Evolutionary conservation across 805 yeast genomes (phyloP), one percentile per base, ranked within the genome.

Genomic region (Yarrowia keelungensis): DNA sequence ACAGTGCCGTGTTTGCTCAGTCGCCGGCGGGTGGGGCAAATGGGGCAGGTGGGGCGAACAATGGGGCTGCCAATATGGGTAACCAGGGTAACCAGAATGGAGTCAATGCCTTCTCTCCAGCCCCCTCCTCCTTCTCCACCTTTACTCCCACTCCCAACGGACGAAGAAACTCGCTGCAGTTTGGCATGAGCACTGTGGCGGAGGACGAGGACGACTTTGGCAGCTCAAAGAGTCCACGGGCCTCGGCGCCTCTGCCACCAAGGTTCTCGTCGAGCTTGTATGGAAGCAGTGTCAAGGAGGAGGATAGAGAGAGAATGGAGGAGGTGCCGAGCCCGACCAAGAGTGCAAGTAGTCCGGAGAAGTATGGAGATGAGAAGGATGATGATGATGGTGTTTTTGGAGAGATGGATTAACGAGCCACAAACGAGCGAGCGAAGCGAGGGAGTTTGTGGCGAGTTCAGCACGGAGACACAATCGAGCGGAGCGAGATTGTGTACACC

Each of bases 301-400:
- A 62, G 45, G 56, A 62, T 8, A 35, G 56, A 3, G 56, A 62
- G 56, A 7, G 47, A 19, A 46, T 46, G 51, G 65, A 59, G 8
- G 65, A 59, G 65, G 65, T 59, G 16, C 65, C 65, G 0, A 59
- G 65, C 15, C 65, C 67, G 15, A 62, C 54, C 9, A 62, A 62
- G 56, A 62, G 56, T 11, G 54, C 67, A 7, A 49, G 56, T 43
- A 47, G 56, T 47, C 67, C 67, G 38, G 56, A 62, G 15, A 62
- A 62, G 56, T 62, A 62, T 39, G 56, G 56, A 3, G 67, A 62
- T 32, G 67, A 62, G 56, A 47, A 47, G 56, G 67, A 62, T 4
- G 67, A 62, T 22, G 67, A 62, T n/a, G 56, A 62, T 39, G 67
- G 67, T 4, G 67, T 62, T 36, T 62, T 62, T 38, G 67, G 67